phyloP scores from a whole-genome alignment of 139 green algal species.

The Micromonas pusilla region DNA sequence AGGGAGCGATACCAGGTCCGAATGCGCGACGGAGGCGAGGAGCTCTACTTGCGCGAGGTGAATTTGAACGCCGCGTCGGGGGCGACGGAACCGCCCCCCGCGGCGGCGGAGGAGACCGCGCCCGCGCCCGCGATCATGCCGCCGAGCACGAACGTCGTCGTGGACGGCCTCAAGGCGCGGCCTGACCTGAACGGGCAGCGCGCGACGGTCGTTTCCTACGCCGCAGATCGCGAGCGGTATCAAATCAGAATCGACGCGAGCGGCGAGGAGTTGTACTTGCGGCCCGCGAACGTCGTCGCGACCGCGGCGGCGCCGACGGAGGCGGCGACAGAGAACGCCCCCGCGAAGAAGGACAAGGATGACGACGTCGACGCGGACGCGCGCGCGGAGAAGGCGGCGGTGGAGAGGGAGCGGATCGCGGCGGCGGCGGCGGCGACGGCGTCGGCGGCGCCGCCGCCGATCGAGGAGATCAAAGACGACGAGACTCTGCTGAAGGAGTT shows the following conservation, averaged over 20 bases:
- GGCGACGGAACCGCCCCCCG: neutral
- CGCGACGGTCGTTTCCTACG: no score
- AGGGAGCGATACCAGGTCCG: neutral
- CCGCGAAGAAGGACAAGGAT: neutral
- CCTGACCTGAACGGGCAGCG: no score
- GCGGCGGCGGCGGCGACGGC: neutral
- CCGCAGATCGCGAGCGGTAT: no score
- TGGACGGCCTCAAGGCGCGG: no score
- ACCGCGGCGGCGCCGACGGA: no score
- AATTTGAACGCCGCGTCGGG: neutral
- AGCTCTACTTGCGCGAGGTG: neutral
- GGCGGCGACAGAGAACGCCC: no score
- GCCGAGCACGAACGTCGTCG: no score
- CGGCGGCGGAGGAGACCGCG: neutral
- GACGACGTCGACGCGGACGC: neutral
- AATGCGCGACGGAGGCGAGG: neutral
- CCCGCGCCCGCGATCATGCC: no score
- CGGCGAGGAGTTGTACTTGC: neutral
- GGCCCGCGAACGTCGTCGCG: no score
- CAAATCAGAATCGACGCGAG: neutral
- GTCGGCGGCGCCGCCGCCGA: neutral
- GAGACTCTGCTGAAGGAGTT: conserved; percentile 25
- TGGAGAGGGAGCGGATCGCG: neutral
- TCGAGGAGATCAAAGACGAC: conserved; percentile 21
- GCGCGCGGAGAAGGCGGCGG: neutral